Conservation (phyloP, 176 grass and related monocot species). For the Oryza glaberrima region DNA sequence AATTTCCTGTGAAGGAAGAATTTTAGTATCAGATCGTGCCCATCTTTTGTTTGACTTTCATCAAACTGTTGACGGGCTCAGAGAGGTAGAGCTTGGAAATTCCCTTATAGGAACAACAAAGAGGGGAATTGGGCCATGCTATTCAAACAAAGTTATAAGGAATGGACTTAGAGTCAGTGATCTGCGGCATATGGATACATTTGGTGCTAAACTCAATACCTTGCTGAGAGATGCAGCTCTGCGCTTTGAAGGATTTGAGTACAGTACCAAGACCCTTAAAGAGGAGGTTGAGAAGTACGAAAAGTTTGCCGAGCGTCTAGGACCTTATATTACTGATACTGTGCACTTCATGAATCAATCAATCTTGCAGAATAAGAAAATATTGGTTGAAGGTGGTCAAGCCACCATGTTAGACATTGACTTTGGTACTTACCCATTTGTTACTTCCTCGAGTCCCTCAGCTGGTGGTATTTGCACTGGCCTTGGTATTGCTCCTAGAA, state of each 20-base stretch:
- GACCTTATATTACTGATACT: slow-evolving; percentile 78
- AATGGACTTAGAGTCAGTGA: slow-evolving; percentile 86
- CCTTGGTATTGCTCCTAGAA: slow-evolving; percentile 84
- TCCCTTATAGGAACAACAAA: slow-evolving; percentile 90
- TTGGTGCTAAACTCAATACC: slow-evolving; percentile 72
- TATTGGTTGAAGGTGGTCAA: slow-evolving; percentile 96
- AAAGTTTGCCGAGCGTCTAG: slow-evolving; percentile 65
- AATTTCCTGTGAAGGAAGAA: slow-evolving; percentile 69
- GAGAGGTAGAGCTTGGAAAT: slow-evolving; percentile 73
- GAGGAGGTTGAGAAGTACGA: slow-evolving; percentile 86
- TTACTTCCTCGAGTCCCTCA: slow-evolving; percentile 91
- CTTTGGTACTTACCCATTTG: slow-evolving; percentile 95
- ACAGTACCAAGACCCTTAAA: slow-evolving; percentile 59
- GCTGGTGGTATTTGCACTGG: slow-evolving; percentile 96
- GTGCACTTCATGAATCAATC: slow-evolving; percentile 82
- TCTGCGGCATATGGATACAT: slow-evolving; percentile 77
- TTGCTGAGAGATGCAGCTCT: slow-evolving; percentile 68
- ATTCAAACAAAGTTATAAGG: slow-evolving; percentile 78
- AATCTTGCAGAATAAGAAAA: slow-evolving; percentile 86
- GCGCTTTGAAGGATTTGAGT: slow-evolving; percentile 74
- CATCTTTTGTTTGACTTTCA: slow-evolving; percentile 97
- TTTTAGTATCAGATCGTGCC: slow-evolving; percentile 82
- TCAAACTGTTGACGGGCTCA: slow-evolving; percentile 83
- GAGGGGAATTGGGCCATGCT: slow-evolving; percentile 87
- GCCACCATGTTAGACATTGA: slow-evolving; percentile 99